Percentiles rank a stretch among this genome's conserved stretches.
These are phyloP conservation scores for carrot (Daucus carota) DNA, from an alignment of 129 eudicot species.

Conservation along the genomic window DH1_v3.0 NC_030387.2:12936001-12936500, in stretches of 20 bases:
- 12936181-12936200: background rate
- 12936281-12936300: slow-evolving; percentile 48
- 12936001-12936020: too few relatives aligned
- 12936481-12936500: slow-evolving; percentile 90
- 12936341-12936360: slow-evolving; percentile 82
- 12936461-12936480: slow-evolving; percentile 81
- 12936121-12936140: background rate
- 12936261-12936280: slow-evolving; percentile 10
- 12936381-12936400: slow-evolving; percentile 44
- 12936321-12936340: slow-evolving; percentile 73
- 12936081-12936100: background rate
- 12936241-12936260: background rate
- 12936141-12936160: background rate
- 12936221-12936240: background rate
- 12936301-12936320: slow-evolving; percentile 75
- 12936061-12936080: background rate
- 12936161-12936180: background rate
- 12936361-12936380: slow-evolving; percentile 52
- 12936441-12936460: slow-evolving; percentile 83
- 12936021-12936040: background rate
- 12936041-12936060: background rate
- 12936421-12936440: slow-evolving; percentile 94
- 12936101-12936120: background rate
- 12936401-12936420: slow-evolving; percentile 69
- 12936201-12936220: background rate